Conservation (phyloP, 2,329 filamentous ascomycete genomes). For the Colletotrichum magnum region DNA sequence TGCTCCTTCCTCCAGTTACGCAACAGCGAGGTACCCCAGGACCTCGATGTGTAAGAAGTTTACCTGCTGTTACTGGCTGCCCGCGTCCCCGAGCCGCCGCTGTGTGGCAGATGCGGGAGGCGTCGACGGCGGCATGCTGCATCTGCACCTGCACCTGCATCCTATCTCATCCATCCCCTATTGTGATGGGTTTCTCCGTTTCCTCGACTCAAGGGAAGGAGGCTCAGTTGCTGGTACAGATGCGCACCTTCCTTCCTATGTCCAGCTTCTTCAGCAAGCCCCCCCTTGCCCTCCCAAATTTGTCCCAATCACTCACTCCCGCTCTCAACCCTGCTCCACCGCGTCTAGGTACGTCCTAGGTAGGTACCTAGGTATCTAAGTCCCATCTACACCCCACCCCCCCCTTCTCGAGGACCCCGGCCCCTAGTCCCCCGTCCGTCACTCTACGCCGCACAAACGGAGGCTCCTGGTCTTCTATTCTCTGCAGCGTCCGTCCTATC, state of each 20-base stretch:
- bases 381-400: not conserved
- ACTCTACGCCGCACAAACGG: constrained; percentile 26
- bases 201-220: not conserved
- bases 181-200: not conserved
- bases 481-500: constrained; percentile 2
- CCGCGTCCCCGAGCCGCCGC: not conserved
- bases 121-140: not conserved
- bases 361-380: too few relatives aligned
- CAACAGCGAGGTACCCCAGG: not conserved
- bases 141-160: too few relatives aligned
- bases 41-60: not conserved
- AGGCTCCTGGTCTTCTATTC: constrained; percentile 16
- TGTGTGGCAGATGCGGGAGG: not conserved
- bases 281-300: constrained; percentile 18
- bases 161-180: too few relatives aligned
- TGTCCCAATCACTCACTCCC: constrained; percentile 20
- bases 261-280: constrained; percentile 19
- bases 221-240: not conserved
- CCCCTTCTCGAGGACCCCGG: constrained; percentile 9
- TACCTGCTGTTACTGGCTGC: not conserved
- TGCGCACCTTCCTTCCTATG: not conserved
- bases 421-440: constrained; percentile 17
- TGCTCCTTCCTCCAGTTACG: not conserved
- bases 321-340: not conserved
- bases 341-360: too few relatives aligned